Conservation (phyloP, 495 filamentous ascomycete genomes). For the Penicillium canescens region DNA sequence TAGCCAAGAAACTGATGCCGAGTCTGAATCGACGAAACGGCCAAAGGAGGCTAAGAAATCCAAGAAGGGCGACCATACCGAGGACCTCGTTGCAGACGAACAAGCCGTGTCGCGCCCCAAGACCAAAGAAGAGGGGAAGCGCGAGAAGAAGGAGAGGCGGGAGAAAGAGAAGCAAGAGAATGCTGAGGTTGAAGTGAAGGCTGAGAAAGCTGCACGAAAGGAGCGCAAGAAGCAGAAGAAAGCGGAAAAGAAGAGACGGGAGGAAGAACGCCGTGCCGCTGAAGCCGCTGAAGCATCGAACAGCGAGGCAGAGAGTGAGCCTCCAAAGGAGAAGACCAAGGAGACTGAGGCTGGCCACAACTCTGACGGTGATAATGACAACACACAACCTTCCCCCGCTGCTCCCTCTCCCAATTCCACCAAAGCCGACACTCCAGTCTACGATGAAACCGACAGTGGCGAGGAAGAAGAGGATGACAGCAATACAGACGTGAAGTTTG, state of each 20-base stretch:
- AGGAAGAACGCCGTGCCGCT: background rate
- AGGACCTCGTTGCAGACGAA: background rate
- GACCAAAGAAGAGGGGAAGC: constrained; percentile 11
- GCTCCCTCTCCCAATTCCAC: background rate
- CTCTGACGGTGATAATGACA: background rate
- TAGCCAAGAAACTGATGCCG: background rate
- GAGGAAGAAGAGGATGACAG: background rate
- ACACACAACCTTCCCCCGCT: background rate
- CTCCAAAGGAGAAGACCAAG: background rate
- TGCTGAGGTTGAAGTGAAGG: background rate
- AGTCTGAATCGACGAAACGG: background rate
- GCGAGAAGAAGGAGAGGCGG: constrained; percentile 7
- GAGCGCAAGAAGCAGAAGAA: constrained; percentile 4
- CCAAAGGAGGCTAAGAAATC: constrained; percentile 1
- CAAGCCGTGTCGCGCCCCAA: background rate
- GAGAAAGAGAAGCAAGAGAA: constrained; percentile 12
- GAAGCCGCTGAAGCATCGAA: background rate
- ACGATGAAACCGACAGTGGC: background rate
- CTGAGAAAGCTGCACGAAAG: background rate
- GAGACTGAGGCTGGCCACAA: background rate
- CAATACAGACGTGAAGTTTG: background rate
- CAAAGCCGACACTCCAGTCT: background rate
- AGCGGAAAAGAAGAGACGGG: constrained; percentile 11
- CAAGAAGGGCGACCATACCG: constrained; percentile 1
- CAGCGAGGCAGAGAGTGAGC: background rate